Evolutionary conservation across 169 alveolate species (phyloP), one percentile per base, ranked within the genome.

Genomic region (Plasmodium fragile): DNA sequence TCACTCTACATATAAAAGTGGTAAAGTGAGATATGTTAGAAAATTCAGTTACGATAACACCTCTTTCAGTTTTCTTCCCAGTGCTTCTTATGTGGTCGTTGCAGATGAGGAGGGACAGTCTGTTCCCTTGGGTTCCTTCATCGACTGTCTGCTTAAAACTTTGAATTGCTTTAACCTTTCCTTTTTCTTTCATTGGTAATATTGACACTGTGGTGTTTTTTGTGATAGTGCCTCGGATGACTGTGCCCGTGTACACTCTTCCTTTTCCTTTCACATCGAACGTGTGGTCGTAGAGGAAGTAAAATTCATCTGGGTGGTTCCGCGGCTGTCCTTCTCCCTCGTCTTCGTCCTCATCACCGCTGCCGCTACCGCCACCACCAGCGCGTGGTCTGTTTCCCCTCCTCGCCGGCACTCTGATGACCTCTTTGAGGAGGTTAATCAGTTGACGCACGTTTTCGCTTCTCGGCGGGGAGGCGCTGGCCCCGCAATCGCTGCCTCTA

Each of bases 181-280:
- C 95, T 25, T 49, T 75, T 71, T 39, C 71, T 53, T 75, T 81
- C 69, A 82, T 8, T 18, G 92, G 92, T 22, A 81, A 59, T 7
- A 81, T 81, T 0, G 34, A 30, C 22, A 92, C 70, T 16, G 34
- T 32, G 16, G 52, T 8, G 45, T 81, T 81, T 8, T 10, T 83
- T 72, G n/a, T 93, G 49, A 83, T 93, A 4, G 11, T 73, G 6
- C 99, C 99, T 49, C 94, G 92, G 43, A 97, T 95, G 3, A 97
- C 97, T 2, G 99, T 97, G 2, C 99, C 99, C 32, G 99, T 98
- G 55, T 97, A 94, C 1, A 97, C 98, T 5, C 98, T 97, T 39
- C 99, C 99, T 87, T 97, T 94, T 10, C 98, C 98, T 94, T 96
- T 98, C 4, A 97, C 95, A 36, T 97, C 96, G 83, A 98, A 98